These are phyloP conservation scores for Penicillium sp. DNA, from an alignment of 2,329 filamentous ascomycete genomes.

Conservation along the genomic window DNA sequence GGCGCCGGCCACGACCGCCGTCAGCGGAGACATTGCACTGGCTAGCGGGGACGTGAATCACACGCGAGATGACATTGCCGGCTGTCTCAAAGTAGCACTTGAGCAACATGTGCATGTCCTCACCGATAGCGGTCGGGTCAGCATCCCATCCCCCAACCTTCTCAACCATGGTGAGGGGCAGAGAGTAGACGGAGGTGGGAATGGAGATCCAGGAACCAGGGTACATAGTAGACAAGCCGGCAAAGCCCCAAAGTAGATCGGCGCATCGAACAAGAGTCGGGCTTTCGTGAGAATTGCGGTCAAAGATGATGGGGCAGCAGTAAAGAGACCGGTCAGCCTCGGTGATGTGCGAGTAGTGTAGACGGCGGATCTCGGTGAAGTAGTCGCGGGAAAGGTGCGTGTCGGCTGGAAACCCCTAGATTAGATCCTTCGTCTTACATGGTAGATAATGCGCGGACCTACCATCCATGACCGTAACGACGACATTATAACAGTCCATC, in stretches of 20 bases:
- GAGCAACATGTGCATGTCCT: conserved; percentile 77
- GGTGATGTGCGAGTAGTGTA: conserved; percentile 59
- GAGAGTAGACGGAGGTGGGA: conserved; percentile 73
- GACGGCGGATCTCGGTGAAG: conserved; percentile 65
- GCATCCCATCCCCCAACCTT: conserved; percentile 74
- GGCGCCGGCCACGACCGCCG: conserved; percentile 54
- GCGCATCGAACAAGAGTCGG: conserved; percentile 71
- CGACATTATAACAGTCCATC: conserved; percentile 58
- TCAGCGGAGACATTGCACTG: conserved; percentile 72
- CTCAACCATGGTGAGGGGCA: conserved; percentile 68
- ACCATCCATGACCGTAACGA: conserved; percentile 75
- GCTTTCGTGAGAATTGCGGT: conserved; percentile 71
- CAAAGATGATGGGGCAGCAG: conserved; percentile 72
- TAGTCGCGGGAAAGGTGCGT: conserved; percentile 71
- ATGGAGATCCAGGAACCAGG: conserved; percentile 66
- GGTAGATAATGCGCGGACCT: conserved; percentile 34
- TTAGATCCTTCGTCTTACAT: neutral
- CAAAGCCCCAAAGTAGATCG: conserved; percentile 72
- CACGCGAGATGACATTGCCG: conserved; percentile 66
- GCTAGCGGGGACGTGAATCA: conserved; percentile 70
- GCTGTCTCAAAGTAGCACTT: conserved; percentile 77
- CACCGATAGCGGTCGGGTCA: conserved; percentile 71
- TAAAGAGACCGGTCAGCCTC: conserved; percentile 62
- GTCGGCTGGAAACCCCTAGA: conserved; percentile 28
- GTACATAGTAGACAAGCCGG: conserved; percentile 71